phyloP scores from a whole-genome alignment of 2,329 filamentous ascomycete genomes.

The Scedosporium boydii region DNA sequence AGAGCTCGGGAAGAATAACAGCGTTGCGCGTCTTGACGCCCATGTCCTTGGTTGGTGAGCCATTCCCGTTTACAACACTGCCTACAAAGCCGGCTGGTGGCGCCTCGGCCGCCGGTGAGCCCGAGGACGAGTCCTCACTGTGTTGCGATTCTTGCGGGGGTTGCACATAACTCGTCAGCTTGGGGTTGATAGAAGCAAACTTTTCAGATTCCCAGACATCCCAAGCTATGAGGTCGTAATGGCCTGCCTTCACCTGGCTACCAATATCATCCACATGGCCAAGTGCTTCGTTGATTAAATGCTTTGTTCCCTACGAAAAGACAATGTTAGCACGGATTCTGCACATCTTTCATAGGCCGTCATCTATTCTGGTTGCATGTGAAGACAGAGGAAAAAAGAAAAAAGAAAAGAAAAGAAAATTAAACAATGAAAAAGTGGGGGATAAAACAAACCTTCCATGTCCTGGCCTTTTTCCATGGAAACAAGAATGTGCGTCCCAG shows the following conservation, averaged over 20 bases:
- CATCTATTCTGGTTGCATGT: too few species aligned
- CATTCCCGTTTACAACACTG: neutral
- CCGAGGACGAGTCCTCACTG: neutral
- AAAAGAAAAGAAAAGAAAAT: too few species aligned
- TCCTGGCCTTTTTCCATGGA: conserved; percentile 10
- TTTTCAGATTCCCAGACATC: conserved; percentile 4
- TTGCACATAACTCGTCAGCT: conserved; percentile 8
- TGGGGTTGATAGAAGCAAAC: conserved; percentile 6
- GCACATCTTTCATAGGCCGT: neutral
- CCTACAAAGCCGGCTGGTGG: neutral
- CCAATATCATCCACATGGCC: conserved; percentile 6
- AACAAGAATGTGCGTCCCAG: conserved; percentile 9
- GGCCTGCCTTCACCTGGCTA: conserved; percentile 5
- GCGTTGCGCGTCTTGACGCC: neutral
- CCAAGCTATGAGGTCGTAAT: conserved; percentile 9
- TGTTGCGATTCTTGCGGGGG: neutral
- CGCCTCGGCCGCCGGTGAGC: neutral
- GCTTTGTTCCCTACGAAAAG: conserved; percentile 6
- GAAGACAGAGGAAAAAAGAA: too few species aligned
- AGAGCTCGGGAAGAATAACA: conserved; percentile 10
- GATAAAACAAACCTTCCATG: conserved; percentile 9
- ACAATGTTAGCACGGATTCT: neutral
- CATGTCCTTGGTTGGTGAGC: neutral
- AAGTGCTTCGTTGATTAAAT: conserved; percentile 8
- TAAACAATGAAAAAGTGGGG: neutral